Evolutionary conservation across 2,329 filamentous ascomycete species (phyloP).

Genomic region (Paecilomyces fulvus): DNA sequence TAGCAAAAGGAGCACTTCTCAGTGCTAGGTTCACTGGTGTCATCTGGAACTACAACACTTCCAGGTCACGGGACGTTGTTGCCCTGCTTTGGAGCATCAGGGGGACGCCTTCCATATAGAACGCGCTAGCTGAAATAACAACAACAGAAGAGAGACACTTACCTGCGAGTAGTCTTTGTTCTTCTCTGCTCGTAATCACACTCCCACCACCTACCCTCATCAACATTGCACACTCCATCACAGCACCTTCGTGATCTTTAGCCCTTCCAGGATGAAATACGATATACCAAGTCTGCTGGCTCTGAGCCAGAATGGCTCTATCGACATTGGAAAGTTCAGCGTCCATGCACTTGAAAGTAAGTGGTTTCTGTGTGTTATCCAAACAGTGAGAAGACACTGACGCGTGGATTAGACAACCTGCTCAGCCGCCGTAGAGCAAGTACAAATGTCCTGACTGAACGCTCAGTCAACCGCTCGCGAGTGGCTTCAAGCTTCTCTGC

Average conservation of each 20-base stretch:
- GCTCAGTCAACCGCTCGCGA: slow-evolving; percentile 15
- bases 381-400: neutral
- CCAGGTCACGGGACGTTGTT: neutral
- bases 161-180: neutral
- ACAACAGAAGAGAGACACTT: neutral
- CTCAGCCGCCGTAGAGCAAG: slow-evolving; percentile 12
- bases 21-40: neutral
- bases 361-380: slow-evolving; percentile 3
- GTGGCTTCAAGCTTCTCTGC: slow-evolving; percentile 14
- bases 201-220: slow-evolving; percentile 4
- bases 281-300: slow-evolving; percentile 29
- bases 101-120: neutral
- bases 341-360: slow-evolving; percentile 24
- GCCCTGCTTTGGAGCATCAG: neutral
- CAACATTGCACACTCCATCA: neutral
- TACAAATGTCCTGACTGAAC: slow-evolving; percentile 17
- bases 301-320: slow-evolving; percentile 19
- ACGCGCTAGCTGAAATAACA: neutral
- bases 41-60: neutral
- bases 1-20: neutral
- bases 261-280: slow-evolving; percentile 22
- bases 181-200: slow-evolving; percentile 1
- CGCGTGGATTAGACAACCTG: slow-evolving; percentile 14
- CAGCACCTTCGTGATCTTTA: neutral
- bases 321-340: slow-evolving; percentile 18